A percentile compares a stretch with the other conserved stretches of the same genome.
These are phyloP conservation scores for Saksenaea vasiformis DNA, from an alignment of 371 early-diverging fungal genomes.

Conservation along the genomic window DNA sequence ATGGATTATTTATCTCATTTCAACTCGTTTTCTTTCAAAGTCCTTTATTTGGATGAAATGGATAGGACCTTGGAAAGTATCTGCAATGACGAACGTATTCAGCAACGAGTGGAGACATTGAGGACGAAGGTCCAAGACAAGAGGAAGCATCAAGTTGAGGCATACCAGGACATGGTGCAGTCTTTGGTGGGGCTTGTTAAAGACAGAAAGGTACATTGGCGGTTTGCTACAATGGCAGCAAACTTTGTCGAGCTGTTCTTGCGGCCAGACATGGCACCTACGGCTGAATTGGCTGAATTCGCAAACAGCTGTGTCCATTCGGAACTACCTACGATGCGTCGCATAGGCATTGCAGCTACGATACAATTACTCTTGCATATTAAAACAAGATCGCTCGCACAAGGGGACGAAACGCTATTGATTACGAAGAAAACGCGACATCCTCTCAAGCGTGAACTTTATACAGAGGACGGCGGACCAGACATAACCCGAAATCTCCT, in stretches of 20 bases:
- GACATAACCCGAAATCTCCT: slow-evolving; percentile 24
- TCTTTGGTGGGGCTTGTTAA: slow-evolving; percentile 49
- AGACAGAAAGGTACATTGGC: slow-evolving; percentile 75
- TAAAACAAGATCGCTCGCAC: slow-evolving; percentile 58
- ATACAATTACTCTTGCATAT: slow-evolving; percentile 58
- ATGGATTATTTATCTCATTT: slow-evolving; percentile 58
- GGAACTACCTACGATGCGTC: slow-evolving; percentile 74
- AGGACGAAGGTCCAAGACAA: slow-evolving; percentile 26
- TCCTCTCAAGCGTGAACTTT: slow-evolving; percentile 39
- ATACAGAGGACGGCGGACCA: neutral
- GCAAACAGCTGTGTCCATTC: slow-evolving; percentile 62
- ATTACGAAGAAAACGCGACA: slow-evolving; percentile 38
- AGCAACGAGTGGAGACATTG: slow-evolving; percentile 7
- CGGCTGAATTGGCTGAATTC: slow-evolving; percentile 57
- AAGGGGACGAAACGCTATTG: slow-evolving; percentile 49
- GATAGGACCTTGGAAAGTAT: slow-evolving; percentile 16
- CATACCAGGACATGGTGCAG: slow-evolving; percentile 30
- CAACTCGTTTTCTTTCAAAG: slow-evolving; percentile 44
- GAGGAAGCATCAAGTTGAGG: slow-evolving; percentile 16
- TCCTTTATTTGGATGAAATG: slow-evolving; percentile 26
- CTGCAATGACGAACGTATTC: slow-evolving; percentile 9
- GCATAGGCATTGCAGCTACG: slow-evolving; percentile 53
- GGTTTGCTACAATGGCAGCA: slow-evolving; percentile 76
- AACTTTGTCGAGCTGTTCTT: slow-evolving; percentile 72
- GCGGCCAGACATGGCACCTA: slow-evolving; percentile 59